These are phyloP conservation scores for Fusarium floridanum DNA, from an alignment of 2,329 filamentous ascomycete genomes.

Conservation along the genomic window DNA sequence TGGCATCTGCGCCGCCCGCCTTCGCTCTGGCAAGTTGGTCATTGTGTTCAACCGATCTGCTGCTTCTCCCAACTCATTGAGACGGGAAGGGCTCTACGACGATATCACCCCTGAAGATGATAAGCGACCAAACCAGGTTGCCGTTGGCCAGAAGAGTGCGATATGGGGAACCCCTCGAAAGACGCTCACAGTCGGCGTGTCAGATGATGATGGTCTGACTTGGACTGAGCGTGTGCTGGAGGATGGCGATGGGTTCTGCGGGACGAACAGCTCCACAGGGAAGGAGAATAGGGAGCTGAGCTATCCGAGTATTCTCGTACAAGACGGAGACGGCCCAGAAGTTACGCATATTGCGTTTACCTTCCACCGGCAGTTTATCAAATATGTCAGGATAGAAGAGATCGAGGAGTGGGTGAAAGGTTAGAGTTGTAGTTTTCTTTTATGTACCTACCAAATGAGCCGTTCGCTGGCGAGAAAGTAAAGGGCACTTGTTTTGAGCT, in stretches of 20 bases:
- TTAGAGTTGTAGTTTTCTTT: neutral
- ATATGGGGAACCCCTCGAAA: constrained; percentile 59
- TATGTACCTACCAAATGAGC: neutral
- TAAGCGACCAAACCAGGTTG: constrained; percentile 54
- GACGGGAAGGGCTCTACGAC: constrained; percentile 58
- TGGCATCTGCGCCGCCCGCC: constrained; percentile 54
- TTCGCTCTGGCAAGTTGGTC: constrained; percentile 52
- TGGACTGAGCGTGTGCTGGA: constrained; percentile 57
- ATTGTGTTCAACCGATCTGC: constrained; percentile 58
- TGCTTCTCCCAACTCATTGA: constrained; percentile 48
- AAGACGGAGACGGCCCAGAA: constrained; percentile 29
- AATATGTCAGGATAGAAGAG: constrained; percentile 51
- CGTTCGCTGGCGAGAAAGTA: too few species aligned
- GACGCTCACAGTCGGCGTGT: constrained; percentile 51
- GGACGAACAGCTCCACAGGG: constrained; percentile 59
- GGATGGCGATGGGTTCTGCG: constrained; percentile 59
- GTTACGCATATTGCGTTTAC: constrained; percentile 57
- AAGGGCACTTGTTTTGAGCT: too few species aligned
- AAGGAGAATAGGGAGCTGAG: constrained; percentile 58
- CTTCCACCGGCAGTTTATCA: constrained; percentile 58
- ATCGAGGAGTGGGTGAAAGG: constrained; percentile 43
- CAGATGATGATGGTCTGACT: constrained; percentile 52
- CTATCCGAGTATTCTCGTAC: constrained; percentile 56
- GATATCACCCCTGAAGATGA: constrained; percentile 58
- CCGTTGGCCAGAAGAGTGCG: constrained; percentile 52